These are phyloP conservation scores for Zopfia rhizophila DNA, from an alignment of 2,329 filamentous ascomycete species.

Conservation along the genomic window DNA sequence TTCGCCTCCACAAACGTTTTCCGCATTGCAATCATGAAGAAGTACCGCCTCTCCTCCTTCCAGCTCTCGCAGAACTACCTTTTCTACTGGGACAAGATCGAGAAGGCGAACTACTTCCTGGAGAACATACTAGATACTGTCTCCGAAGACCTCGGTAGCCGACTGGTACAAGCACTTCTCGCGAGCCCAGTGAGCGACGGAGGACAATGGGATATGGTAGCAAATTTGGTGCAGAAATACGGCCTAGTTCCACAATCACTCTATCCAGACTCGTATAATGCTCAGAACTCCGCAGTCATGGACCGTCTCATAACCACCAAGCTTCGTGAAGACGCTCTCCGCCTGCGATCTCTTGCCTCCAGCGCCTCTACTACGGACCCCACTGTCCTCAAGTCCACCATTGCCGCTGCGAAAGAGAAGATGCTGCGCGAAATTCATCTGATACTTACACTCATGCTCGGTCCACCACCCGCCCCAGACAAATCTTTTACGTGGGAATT, in stretches of 20 bases:
- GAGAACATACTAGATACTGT: conserved; percentile 83
- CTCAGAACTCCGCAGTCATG: conserved; percentile 74
- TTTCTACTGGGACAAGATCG: conserved; percentile 94
- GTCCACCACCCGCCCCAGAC: conserved; percentile 76
- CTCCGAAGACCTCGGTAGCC: conserved; percentile 74
- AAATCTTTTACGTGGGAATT: conserved; percentile 83
- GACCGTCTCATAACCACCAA: conserved; percentile 83
- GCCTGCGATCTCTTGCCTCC: conserved; percentile 68
- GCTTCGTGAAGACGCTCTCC: conserved; percentile 84
- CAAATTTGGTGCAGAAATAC: conserved; percentile 86
- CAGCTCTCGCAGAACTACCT: conserved; percentile 89
- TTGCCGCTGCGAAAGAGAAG: conserved; percentile 69
- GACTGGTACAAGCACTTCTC: conserved; percentile 77
- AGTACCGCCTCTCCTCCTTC: conserved; percentile 79
- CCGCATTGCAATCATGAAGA: conserved; percentile 86
- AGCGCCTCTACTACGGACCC: conserved; percentile 45
- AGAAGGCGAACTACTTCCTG: conserved; percentile 90
- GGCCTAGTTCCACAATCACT: conserved; percentile 84
- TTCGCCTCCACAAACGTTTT: conserved; percentile 94
- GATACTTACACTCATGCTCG: conserved; percentile 84
- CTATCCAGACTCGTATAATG: conserved; percentile 86
- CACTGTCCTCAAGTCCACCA: conserved; percentile 50
- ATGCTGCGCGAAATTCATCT: conserved; percentile 85
- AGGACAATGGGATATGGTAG: conserved; percentile 93
- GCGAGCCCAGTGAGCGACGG: conserved; percentile 78